Base-by-base conservation (phyloP, 257 asterid genomes). In the Solanum piurae region DNA sequence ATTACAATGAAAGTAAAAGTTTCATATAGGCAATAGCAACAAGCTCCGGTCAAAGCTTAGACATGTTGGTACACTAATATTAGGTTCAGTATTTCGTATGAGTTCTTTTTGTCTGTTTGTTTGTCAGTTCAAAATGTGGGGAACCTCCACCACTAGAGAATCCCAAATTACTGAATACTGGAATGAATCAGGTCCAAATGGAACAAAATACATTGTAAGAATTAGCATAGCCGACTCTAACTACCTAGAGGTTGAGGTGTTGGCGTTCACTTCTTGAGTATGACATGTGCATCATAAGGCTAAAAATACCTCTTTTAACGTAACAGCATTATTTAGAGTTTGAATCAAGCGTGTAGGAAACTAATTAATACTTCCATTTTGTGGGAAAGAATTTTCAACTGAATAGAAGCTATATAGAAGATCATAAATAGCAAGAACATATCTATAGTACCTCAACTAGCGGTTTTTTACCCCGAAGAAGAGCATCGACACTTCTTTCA, bases 401-500 rank as follows among this genome's bases (percentile, higher is more conserved):
- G 25, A 82, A 82, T 82, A 29, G 42, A 12, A 80, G 69, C 85
- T 46, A 49, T 80, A 80, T 49, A 49, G 44, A 80, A 80, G 42
- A 16, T 82, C 44, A 49, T 79, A 71, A 86, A 27, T 42, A 84
- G 64, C 85, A 87, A 91, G 58, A 86, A 18, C 72, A 71, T 62
- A 69, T 31, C 68, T 71, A 23, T 13, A 46, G 82, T 90, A 95
- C 97, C 98, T 94, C 98, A 82, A 94, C 94, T 71, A 93, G 66
- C 31, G 98, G 97, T 83, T 91, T 94, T 86, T 87, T 89, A 86
- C 96, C 95, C 37, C 31, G 89, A 86, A 95, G 96, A 89, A 94
- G 89, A 55, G 90, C 93, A 86, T 95, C 98, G 86, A 95, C 97
- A 86, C 95, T 95, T 93, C 88, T 92, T 69, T 92, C 94, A 16